Evolutionary conservation across 495 filamentous ascomycete species (phyloP), one percentile per base, ranked within the genome.

Genomic region (Penicillium steckii): DNA sequence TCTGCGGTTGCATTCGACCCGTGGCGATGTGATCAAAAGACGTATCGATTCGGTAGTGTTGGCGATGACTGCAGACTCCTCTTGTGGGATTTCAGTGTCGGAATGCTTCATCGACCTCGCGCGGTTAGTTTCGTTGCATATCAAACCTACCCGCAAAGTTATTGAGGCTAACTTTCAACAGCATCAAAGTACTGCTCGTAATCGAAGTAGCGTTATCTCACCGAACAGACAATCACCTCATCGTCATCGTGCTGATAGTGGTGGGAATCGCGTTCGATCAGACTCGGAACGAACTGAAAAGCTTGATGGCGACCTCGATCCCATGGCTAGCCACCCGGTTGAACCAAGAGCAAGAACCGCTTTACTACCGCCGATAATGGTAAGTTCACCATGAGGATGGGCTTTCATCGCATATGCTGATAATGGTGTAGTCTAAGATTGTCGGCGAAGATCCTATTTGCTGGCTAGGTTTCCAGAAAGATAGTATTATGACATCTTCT

Each of bases 61-160:
- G 95, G 95, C 4, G 91, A 96, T 66, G 94, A 98, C 65, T 88
- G 94, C 59, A 73, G 90, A 47, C 68, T 98, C 26, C 79, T 96
- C 44, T 73, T 98, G 26, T 98, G 94, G 94, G 94, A 98, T 74
- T 98, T 98, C 68, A 94, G 85, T 52, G 91, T 96, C 23, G 91
- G 91, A 43, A 97, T 97, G 91, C 73, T 98, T 55, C 86, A 93
- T 65, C 82, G 94, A 26, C 95, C 94, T 1, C 90, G 87, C 61
- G 87, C 84, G 55, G 87, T 90, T 76, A 55, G 84, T 67, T 49
- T 7, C 17, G 19, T 47, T 33, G 26, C 3, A 15, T 37, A 46
- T 18, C 10, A 5, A 33, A 24, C n/a, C 37, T 49, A n/a, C n/a
- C n/a, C n/a, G n/a, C n/a, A n/a, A n/a, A n/a, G n/a, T n/a, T n/a